Conservation (phyloP, 1,139 yeast genomes). For the Barnettozyma hawaiiensis region DNA sequence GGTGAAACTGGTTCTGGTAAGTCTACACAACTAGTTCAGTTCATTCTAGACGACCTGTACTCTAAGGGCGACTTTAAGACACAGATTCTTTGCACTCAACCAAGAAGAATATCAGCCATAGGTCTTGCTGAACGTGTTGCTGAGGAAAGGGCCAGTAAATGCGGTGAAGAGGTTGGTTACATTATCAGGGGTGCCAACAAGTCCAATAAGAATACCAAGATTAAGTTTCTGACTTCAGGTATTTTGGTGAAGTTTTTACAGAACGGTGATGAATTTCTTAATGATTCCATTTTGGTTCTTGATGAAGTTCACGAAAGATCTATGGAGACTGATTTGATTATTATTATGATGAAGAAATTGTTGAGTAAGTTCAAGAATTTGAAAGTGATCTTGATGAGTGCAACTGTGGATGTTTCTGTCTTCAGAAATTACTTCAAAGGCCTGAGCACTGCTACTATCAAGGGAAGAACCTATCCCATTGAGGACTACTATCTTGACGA, state of each 20-base stretch:
- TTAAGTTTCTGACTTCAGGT: conserved; percentile 89
- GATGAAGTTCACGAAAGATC: conserved; percentile 98
- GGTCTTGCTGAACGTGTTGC: conserved; percentile 93
- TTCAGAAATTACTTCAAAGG: conserved; percentile 60
- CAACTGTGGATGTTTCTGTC: conserved; percentile 74
- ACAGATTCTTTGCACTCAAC: conserved; percentile 84
- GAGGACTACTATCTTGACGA: conserved; percentile 67
- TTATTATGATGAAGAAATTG: conserved; percentile 67
- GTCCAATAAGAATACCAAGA: conserved; percentile 54
- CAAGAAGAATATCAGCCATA: conserved; percentile 91
- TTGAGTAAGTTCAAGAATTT: conserved; percentile 41
- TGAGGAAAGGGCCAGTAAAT: conserved; percentile 61
- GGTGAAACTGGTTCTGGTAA: conserved; percentile 99
- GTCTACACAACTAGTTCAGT: conserved; percentile 90
- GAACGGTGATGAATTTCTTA: conserved; percentile 42
- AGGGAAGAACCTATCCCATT: conserved; percentile 92
- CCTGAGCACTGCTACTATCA: conserved; percentile 58
- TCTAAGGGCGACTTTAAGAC: conserved; percentile 42
- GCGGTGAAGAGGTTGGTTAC: conserved; percentile 85
- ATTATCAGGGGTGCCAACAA: conserved; percentile 86
- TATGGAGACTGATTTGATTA: conserved; percentile 79
- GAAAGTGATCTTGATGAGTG: conserved; percentile 84
- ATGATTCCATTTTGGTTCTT: conserved; percentile 53
- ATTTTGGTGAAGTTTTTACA: conserved; percentile 84
- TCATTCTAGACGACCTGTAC: conserved; percentile 60